phyloP scores from a whole-genome alignment of 805 yeast species.

The Saccharomycopsis amapae region DNA sequence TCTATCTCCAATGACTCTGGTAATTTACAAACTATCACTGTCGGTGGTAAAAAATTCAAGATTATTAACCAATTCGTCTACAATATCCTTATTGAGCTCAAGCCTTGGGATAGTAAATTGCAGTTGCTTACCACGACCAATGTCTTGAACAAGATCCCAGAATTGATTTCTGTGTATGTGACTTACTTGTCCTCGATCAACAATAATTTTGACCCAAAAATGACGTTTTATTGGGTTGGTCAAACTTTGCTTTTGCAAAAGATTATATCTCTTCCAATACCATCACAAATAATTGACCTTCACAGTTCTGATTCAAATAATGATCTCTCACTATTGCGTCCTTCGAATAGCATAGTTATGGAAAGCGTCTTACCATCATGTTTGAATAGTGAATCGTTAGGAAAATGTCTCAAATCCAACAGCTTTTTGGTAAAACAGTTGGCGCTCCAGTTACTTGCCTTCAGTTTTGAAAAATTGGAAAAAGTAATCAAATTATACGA shows the following conservation, averaged over 20 bases:
- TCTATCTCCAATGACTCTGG: slow-evolving; percentile 23
- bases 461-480: slow-evolving; percentile 48
- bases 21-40: slow-evolving; percentile 37
- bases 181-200: slow-evolving; percentile 56
- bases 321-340: slow-evolving; percentile 24
- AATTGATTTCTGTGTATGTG: slow-evolving; percentile 66
- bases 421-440: slow-evolving; percentile 52
- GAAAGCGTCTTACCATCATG: slow-evolving; percentile 63
- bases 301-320: slow-evolving; percentile 10
- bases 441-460: slow-evolving; percentile 51
- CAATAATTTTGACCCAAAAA: slow-evolving; percentile 61
- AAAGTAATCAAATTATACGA: slow-evolving; percentile 33
- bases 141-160: slow-evolving; percentile 52
- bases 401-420: slow-evolving; percentile 50
- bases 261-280: slow-evolving; percentile 51
- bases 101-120: slow-evolving; percentile 71
- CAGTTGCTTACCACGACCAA: slow-evolving; percentile 51
- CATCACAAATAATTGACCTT: slow-evolving; percentile 27
- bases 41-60: slow-evolving; percentile 47
- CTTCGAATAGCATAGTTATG: slow-evolving; percentile 33
- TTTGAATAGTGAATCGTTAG: slow-evolving; percentile 48
- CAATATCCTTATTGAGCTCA: slow-evolving; percentile 53
- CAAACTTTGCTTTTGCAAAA: slow-evolving; percentile 55
- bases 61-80: slow-evolving; percentile 63
- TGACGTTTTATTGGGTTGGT: slow-evolving; percentile 79